Evolutionary conservation across 345 rosid genomes (phyloP), one percentile per base, ranked within the genome.

Genomic region (Lepidium didymum): DNA sequence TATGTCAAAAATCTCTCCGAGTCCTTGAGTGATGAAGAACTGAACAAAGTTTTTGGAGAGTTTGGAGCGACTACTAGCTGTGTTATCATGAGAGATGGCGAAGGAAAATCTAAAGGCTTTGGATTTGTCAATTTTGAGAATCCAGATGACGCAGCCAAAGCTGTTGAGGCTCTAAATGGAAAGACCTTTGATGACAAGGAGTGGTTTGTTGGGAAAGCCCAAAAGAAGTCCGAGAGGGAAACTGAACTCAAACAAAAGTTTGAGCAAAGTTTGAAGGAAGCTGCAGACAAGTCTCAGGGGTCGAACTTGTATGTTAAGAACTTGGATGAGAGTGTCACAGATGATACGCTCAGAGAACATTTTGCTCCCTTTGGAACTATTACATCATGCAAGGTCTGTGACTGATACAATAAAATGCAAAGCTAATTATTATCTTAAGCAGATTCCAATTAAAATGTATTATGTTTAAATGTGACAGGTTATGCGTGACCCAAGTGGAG

Each of bases 191-290:
- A 93, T 5, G 97, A 88, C 15, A 90, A 88, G 76, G 98, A 90
- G 80, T 88, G 89, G 96, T 93, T 80, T 78, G 99, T 88, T 55
- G 99, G 99, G 31, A 90, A 82, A 82, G 98, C 98, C 15, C 90
- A 86, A 72, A 92, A 90, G 70, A 92, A 90, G 69, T 83, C 81
- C 10, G 97, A 93, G 72, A 91, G 97, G 76, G 97, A 90, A 77
- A 56, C 38, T 0, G 97, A 90, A 66, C 73, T 89, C 56, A 93
- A 84, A 64, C 74, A 65, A 7, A 81, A 70, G 62, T 88, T 83
- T 78, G 95, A 93, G 82, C 99, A 91, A 77, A 83, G 73, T 59
- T 74, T 81, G 68, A 94, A 82, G 82, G 95, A 91, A 69, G 85
- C 90, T 29, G 89, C 83, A 2, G 99, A 94, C 31, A 91, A 90